Conservation (phyloP, 495 filamentous ascomycete species). For the Collariella sp. region DNA sequence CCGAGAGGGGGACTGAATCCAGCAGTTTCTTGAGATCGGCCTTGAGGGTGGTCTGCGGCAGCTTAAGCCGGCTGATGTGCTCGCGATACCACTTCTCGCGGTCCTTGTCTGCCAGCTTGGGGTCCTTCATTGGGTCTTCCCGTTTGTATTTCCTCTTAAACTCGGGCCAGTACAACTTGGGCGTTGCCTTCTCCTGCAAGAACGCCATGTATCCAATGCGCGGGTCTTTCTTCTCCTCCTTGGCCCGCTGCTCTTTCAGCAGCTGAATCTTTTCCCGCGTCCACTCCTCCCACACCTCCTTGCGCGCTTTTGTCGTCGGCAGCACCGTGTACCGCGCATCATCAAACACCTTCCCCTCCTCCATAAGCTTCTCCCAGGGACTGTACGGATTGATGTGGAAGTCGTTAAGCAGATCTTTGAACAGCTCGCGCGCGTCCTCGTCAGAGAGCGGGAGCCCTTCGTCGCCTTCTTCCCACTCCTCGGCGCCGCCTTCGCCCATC, state of each 20-base stretch:
- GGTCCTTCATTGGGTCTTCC: slow-evolving; percentile 70
- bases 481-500: slow-evolving; percentile 55
- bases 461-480: slow-evolving; percentile 62
- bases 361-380: slow-evolving; percentile 82
- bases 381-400: slow-evolving; percentile 74
- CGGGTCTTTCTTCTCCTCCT: slow-evolving; percentile 77
- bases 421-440: slow-evolving; percentile 60
- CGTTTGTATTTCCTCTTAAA: slow-evolving; percentile 87
- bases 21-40: slow-evolving; percentile 72
- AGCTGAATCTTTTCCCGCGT: slow-evolving; percentile 59
- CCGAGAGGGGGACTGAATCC: slow-evolving; percentile 53
- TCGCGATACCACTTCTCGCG: slow-evolving; percentile 88
- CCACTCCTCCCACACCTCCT: slow-evolving; percentile 78
- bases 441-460: slow-evolving; percentile 60
- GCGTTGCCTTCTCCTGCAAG: slow-evolving; percentile 68
- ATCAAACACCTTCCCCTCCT: slow-evolving; percentile 73
- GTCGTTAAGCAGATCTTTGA: slow-evolving; percentile 80
- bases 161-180: slow-evolving; percentile 93
- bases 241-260: slow-evolving; percentile 62
- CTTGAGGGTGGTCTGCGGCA: slow-evolving; percentile 64
- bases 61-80: slow-evolving; percentile 67
- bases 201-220: slow-evolving; percentile 76
- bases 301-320: slow-evolving; percentile 67
- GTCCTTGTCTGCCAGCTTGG: slow-evolving; percentile 72
- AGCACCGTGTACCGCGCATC: slow-evolving; percentile 81